Conservation (phyloP, 2,329 filamentous ascomycete genomes). For the Mariannaea sp. region DNA sequence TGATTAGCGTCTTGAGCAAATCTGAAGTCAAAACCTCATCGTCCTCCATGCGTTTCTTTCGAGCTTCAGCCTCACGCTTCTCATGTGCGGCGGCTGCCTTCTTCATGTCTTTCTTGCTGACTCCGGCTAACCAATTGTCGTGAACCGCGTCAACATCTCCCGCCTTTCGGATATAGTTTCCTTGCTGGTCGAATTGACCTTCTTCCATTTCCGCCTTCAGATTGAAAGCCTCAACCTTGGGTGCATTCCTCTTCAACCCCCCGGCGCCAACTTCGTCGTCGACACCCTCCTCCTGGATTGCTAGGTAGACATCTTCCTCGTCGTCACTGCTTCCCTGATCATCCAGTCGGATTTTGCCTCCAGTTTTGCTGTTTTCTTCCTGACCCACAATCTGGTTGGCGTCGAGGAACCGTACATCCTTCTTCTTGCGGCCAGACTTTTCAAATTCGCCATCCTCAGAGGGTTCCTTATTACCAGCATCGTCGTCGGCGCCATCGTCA, state of each 20-base stretch:
- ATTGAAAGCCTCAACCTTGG: constrained; percentile 95
- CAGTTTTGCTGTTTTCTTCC: constrained; percentile 72
- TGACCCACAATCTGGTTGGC: constrained; percentile 75
- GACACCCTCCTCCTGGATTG: constrained; percentile 73
- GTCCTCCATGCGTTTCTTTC: constrained; percentile 71
- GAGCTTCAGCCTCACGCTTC: constrained; percentile 77
- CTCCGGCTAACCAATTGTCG: constrained; percentile 88
- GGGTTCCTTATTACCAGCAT: constrained; percentile 37
- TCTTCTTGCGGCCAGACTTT: constrained; percentile 60
- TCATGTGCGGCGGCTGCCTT: constrained; percentile 86
- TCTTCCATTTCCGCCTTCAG: constrained; percentile 90
- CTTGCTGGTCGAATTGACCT: constrained; percentile 85
- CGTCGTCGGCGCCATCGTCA: constrained; percentile 66
- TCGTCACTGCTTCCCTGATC: constrained; percentile 63
- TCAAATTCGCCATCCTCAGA: constrained; percentile 42
- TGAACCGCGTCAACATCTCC: constrained; percentile 87
- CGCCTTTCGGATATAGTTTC: constrained; percentile 91
- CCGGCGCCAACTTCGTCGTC: constrained; percentile 92
- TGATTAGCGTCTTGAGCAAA: constrained; percentile 73
- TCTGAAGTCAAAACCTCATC: constrained; percentile 77
- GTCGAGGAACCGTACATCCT: constrained; percentile 66
- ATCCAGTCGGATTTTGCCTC: constrained; percentile 70
- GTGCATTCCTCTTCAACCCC: constrained; percentile 88
- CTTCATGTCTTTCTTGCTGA: constrained; percentile 93
- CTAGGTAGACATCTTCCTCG: constrained; percentile 71